These are phyloP conservation scores for Rhazya stricta DNA, from an alignment of 257 asterid genomes.

Conservation along the genomic window DNA sequence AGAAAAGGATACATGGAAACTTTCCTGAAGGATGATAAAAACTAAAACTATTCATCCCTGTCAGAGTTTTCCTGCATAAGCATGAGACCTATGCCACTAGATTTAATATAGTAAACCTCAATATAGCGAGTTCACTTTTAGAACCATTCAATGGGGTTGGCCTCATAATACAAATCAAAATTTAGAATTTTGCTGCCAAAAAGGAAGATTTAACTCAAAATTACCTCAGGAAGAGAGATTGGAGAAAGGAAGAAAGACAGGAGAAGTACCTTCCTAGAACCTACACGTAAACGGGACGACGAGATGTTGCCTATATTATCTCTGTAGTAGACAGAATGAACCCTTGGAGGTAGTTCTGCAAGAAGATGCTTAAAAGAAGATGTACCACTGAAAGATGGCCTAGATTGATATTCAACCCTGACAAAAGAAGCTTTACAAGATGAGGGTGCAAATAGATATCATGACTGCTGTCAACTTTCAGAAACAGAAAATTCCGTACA, in stretches of 20 bases:
- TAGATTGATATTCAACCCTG: conserved; percentile 95
- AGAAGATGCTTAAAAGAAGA: conserved; percentile 93
- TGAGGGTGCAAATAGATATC: conserved; percentile 17
- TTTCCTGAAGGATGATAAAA: background rate
- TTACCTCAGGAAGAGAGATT: background rate
- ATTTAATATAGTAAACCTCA: background rate
- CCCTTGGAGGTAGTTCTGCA: conserved; percentile 89
- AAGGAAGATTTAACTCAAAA: background rate
- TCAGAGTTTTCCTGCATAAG: background rate
- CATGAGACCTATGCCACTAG: background rate
- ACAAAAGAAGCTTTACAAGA: conserved; percentile 23
- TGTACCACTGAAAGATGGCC: conserved; percentile 57
- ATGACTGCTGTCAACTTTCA: background rate
- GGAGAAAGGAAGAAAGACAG: conserved; percentile 7
- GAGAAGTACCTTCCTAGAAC: conserved; percentile 65
- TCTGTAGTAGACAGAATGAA: conserved; percentile 98
- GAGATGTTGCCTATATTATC: conserved; percentile 93
- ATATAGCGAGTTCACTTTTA: background rate
- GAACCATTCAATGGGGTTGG: background rate
- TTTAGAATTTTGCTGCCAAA: background rate
- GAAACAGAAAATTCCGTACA: background rate
- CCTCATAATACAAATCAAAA: background rate
- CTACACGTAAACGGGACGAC: conserved; percentile 73
- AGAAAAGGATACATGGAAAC: background rate
- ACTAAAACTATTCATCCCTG: background rate